Evolutionary conservation across 2,329 filamentous ascomycete genomes (phyloP), one percentile per base, ranked within the genome.

Genomic region (Xylariales sp.): DNA sequence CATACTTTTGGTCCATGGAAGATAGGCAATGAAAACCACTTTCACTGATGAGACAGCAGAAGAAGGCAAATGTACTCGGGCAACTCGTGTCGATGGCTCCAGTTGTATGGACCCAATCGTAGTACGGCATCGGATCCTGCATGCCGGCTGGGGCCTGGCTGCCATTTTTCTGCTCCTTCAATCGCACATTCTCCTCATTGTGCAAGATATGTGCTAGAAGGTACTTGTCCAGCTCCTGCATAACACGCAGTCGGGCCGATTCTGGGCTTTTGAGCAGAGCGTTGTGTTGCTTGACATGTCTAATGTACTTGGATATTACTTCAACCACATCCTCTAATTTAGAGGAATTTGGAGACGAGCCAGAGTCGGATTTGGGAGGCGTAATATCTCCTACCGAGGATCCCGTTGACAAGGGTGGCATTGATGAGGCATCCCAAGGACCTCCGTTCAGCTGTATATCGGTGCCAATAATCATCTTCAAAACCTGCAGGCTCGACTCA

Each of bases 51-150:
- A 46, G 19, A 19, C 41, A 46, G 19, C 14, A 33, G 32, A 41
- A 41, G 27, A 43, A 41, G 6, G 29, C 15, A 18, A 42, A 46
- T 2, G 44, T 38, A 24, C 40, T 43, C 3, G 44, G 40, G 16
- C 40, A 42, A 2, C 40, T 43, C 4, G 44, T 49, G 17, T 47
- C 42, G 20, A 45, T 40, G 1, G 44, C 40, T 20, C 42, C 43
- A 10, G 46, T 49, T 15, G 24, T 45, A 2, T 34, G 41, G 1
- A 46, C 40, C 44, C 42, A 48, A 17, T 35, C 25, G 16, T 43
- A 40, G 30, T 42, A 46, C 2, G 43, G n/a, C n/a, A n/a, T n/a
- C n/a, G n/a, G n/a, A n/a, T n/a, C n/a, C n/a, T n/a, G n/a, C n/a
- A n/a, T n/a, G n/a, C n/a, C n/a, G n/a, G n/a, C n/a, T n/a, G n/a